These are phyloP conservation scores for Kodamaea fukazawae DNA, from an alignment of 805 yeast genomes.

Conservation along the genomic window DNA sequence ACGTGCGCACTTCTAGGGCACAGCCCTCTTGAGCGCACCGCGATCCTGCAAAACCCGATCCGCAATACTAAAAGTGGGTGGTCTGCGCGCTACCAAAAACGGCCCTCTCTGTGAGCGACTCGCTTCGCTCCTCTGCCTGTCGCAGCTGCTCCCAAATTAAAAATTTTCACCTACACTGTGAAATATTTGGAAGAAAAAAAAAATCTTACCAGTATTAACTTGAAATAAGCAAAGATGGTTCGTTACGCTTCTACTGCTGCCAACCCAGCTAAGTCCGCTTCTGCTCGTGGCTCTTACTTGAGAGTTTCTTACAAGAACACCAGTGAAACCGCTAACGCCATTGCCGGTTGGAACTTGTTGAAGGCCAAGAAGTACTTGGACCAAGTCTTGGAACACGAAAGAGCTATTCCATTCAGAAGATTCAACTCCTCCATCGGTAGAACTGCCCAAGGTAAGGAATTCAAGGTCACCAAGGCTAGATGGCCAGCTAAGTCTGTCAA, in stretches of 20 bases:
- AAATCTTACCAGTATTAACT: conserved; percentile 8
- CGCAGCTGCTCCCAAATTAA: conserved; percentile 2
- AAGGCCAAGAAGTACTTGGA: conserved; percentile 94
- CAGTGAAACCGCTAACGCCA: conserved; percentile 98
- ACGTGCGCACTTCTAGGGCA: too few relatives aligned
- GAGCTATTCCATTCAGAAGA: conserved; percentile 99
- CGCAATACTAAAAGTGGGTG: too few relatives aligned
- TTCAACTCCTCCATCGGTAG: conserved; percentile 95
- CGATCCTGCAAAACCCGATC: too few relatives aligned
- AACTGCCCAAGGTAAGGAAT: conserved; percentile 99
- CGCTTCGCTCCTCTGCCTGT: neutral
- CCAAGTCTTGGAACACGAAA: conserved; percentile 95
- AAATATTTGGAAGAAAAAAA: conserved; percentile 8
- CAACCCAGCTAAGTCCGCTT: conserved; percentile 99
- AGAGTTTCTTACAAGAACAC: conserved; percentile 99
- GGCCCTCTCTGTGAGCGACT: neutral
- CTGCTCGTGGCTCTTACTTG: conserved; percentile 99
- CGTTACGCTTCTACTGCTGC: conserved; percentile 99
- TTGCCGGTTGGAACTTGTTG: conserved; percentile 96
- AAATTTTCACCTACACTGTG: conserved; percentile 11
- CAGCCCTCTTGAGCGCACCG: too few relatives aligned
- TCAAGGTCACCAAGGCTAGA: conserved; percentile 99
- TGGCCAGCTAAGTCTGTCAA: conserved; percentile 99
- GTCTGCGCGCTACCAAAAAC: too few relatives aligned
- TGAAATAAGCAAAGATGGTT: conserved; percentile 61